Base-by-base conservation (phyloP, 208 protist genomes). In the Trypanosoma caninum region DNA sequence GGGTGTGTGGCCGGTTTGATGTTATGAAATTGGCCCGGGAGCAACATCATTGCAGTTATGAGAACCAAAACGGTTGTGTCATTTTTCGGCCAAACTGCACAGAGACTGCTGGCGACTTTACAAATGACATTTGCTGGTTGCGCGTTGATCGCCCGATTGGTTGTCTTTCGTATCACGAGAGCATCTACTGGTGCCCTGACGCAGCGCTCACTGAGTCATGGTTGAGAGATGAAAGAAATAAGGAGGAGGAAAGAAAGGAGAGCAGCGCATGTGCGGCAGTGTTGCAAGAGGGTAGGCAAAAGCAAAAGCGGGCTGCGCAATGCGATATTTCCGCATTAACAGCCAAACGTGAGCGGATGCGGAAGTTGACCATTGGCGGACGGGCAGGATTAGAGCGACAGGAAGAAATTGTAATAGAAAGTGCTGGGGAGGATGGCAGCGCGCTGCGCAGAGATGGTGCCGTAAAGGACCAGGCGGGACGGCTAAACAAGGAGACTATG, bases 121-220 rank as follows among this genome's bases (percentile, higher is more conserved):
- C n/a, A n/a, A n/a, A n/a, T n/a, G n/a, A n/a, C n/a, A n/a, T n/a
- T n/a, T 47, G 47, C 20, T 84, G 69, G 58, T 2, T 78, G 33
- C 13, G 57, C 16, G 55, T 78, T 7, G 41, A 69, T 47, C 62
- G 67, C 23, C 78, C 82, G 18, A 88, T 91, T 57, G 81, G 82
- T 8, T 91, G 87, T 62, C 28, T 88, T 1, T 79, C 76, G 5
- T 76, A 82, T 37, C 82, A 87, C 57, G 22, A 76, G 9, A 89
- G 83, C 57, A 51, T 87, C 16, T 94, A 94, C 70, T 84, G 84
- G 82, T 84, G 68, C 8, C 76, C 84, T 1, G 72, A 69, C n/a
- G 48, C 45, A 23, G 37, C 55, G 18, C 54, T 41, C 13, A 72
- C 48, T 5, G 18, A 65, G 13, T 48, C 55, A 18, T 65, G 53